Percentiles rank a stretch among this genome's conserved stretches.
Evolutionary conservation across 169 alveolate species (phyloP).

Genomic region (Perkinsus chesapeaki): DNA sequence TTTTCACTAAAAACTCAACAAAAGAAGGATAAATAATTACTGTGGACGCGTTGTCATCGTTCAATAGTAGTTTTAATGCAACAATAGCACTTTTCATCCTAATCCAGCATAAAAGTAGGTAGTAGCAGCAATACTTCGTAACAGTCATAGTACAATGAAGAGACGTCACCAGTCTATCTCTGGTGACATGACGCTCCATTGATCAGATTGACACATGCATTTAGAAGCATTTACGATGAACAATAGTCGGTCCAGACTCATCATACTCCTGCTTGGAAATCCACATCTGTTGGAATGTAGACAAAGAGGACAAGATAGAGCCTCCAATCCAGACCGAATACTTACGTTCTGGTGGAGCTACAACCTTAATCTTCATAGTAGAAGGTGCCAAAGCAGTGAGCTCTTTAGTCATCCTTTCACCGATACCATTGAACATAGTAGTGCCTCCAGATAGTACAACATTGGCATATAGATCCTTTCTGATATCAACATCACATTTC

Average conservation of each 20-base stretch:
- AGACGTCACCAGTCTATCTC: neutral
- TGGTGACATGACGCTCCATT: neutral
- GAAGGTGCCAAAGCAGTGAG: slow-evolving; percentile 91
- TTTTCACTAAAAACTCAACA: neutral
- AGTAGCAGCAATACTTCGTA: neutral
- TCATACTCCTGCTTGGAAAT: slow-evolving; percentile 96
- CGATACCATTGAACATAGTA: slow-evolving; percentile 87
- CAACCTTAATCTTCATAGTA: slow-evolving; percentile 90
- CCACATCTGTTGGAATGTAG: slow-evolving; percentile 94
- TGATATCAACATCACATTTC: slow-evolving; percentile 91
- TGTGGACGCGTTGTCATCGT: neutral
- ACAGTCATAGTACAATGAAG: neutral
- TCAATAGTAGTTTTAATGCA: neutral
- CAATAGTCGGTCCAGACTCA: slow-evolving; percentile 94
- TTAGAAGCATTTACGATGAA: slow-evolving; percentile 94
- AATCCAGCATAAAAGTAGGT: neutral
- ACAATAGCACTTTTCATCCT: neutral
- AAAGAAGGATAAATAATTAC: neutral
- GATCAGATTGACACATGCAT: slow-evolving; percentile 6
- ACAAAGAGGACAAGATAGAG: slow-evolving; percentile 83
- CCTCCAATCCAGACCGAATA: slow-evolving; percentile 98
- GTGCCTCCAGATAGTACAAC: slow-evolving; percentile 92
- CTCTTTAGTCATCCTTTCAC: slow-evolving; percentile 93
- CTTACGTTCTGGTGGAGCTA: slow-evolving; percentile 95
- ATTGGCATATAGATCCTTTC: slow-evolving; percentile 85